Conservation (phyloP, 2,329 filamentous ascomycete genomes). For the Lecanicillium sp. region DNA sequence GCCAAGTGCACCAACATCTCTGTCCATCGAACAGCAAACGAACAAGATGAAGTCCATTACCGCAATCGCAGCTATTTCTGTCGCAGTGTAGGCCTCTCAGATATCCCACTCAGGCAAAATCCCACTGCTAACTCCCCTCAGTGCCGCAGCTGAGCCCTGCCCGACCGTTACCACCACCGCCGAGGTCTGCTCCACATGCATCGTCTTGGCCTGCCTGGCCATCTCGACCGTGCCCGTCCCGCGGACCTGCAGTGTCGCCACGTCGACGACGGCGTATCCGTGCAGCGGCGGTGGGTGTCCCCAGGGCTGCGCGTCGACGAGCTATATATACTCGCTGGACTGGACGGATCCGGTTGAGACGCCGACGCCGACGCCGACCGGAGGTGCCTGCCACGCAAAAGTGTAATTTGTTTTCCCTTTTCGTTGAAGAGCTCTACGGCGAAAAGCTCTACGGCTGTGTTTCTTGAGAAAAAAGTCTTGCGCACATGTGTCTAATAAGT, state of each 20-base stretch:
- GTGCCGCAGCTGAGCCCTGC: slow-evolving; percentile 18
- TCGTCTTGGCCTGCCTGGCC: slow-evolving; percentile 24
- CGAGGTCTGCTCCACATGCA: slow-evolving; percentile 29
- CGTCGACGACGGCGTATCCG: slow-evolving; percentile 21
- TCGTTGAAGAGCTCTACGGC: too few species aligned
- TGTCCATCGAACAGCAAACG: too few species aligned
- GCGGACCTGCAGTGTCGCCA: slow-evolving; percentile 26
- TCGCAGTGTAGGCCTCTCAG: too few species aligned
- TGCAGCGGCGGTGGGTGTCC: slow-evolving; percentile 20
- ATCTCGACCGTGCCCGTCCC: slow-evolving; percentile 27
- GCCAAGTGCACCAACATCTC: too few species aligned
- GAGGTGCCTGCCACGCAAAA: slow-evolving; percentile 6
- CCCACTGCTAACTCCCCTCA: neutral
- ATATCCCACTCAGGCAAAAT: neutral
- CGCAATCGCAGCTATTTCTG: too few species aligned
- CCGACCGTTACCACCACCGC: slow-evolving; percentile 29
- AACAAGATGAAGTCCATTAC: too few species aligned
- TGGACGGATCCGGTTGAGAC: slow-evolving; percentile 4
- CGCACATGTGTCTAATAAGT: too few species aligned
- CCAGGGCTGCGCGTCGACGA: slow-evolving; percentile 20
- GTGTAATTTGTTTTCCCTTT: neutral
- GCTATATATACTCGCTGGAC: slow-evolving; percentile 18
- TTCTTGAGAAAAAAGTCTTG: too few species aligned
- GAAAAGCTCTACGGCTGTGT: too few species aligned
- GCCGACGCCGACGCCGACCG: slow-evolving; percentile 9